A percentile compares a stretch with the other conserved stretches of the same genome.
phyloP scores from a whole-genome alignment of 345 rosid species.

The Rhodamnia argentea region DNA sequence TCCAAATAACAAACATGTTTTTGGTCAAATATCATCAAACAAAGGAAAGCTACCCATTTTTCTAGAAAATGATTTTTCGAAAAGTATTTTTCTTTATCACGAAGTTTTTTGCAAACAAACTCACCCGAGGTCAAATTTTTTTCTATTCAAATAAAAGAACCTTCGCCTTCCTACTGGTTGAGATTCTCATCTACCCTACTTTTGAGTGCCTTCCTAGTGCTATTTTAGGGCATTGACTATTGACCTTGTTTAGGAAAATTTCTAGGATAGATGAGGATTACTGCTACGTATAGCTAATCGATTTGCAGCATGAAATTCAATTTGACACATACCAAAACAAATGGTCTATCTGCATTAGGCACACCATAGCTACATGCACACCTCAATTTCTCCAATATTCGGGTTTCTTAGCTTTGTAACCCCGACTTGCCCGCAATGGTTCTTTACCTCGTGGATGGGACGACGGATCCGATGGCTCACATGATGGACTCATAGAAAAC shows the following conservation, averaged over 20 bases:
- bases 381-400: background rate
- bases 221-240: background rate
- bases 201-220: background rate
- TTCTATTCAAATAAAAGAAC: background rate
- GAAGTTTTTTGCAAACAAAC: too few species aligned
- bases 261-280: background rate
- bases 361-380: background rate
- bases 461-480: background rate
- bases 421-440: background rate
- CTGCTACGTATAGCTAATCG: background rate
- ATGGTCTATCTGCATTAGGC: background rate
- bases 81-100: too few species aligned
- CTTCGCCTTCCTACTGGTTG: background rate
- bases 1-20: too few species aligned
- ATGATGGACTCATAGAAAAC: background rate
- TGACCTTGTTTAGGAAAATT: background rate
- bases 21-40: too few species aligned
- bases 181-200: background rate
- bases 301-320: background rate
- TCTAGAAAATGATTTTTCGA: too few species aligned
- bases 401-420: background rate
- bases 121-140: background rate
- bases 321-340: background rate
- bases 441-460: background rate
- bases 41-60: too few species aligned